Base-by-base conservation (phyloP, 192 early-diverging fungal genomes). In the Tieghemiomyces parasiticus region DNA sequence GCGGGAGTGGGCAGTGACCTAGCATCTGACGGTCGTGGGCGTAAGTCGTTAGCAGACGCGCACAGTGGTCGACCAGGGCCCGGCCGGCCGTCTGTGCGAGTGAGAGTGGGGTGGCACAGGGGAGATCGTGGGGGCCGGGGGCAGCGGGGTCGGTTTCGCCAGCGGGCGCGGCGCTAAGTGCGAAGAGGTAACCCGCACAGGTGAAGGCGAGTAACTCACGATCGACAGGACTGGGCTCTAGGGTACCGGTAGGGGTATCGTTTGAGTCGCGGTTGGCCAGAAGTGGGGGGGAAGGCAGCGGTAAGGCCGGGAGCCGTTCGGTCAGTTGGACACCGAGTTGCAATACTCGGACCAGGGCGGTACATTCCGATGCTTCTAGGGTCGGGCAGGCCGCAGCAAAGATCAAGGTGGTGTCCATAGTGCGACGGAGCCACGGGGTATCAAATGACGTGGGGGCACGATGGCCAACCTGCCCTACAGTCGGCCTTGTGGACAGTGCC, bases 1-100 rank as follows among this genome's bases (percentile, higher is more conserved):
- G 54, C 8, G 54, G 54, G 16, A 56, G 26, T 3, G 54, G 54
- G 24, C 54, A 56, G 9, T 56, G 26, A 19, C 54, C 54, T 16
- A 56, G 24, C 24, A 4, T 33, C 16, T 13, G 54, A 20, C 16
- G 54, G 54, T 56, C 54, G 16, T 13, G 31, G 1, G 33, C 54
- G 34, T 56, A 56, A 10, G 31, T 24, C 54, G 16, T 26, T 16
- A 56, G 33, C 16, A 29, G 54, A 35, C 13, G 19, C 1, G 13
- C 29, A 14, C 31, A 2, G 32, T 56, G 54, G 2, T 12, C 1
- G 20, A 56, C 14, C 29, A 56, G 54, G 16, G 31, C 24, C 20
- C 14, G 20, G 26, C 29, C 29, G 31, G 54, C 54, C 32, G 13
- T 3, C 13, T 34, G 29, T 2, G 54, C 28, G 24, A 56, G 54